Conservation (phyloP, 1,284 basidiomycete genomes). For the Inonotus hispidus region DNA sequence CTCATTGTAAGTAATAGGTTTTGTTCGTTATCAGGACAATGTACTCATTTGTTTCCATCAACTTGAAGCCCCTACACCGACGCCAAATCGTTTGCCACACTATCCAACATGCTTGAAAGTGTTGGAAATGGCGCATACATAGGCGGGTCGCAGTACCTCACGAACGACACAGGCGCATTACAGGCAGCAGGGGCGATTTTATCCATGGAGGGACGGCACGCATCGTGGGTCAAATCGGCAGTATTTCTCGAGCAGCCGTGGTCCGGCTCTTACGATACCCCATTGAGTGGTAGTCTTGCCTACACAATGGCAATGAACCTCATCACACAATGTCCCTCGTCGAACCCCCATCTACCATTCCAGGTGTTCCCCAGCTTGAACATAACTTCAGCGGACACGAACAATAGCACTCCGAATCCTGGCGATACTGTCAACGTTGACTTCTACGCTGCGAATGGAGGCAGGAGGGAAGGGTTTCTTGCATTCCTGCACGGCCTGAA, state of each 20-base stretch:
- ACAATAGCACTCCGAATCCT: neutral
- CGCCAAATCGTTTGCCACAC: constrained; percentile 32
- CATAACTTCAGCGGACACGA: constrained; percentile 21
- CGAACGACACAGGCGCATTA: constrained; percentile 24
- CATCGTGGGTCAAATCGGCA: constrained; percentile 46
- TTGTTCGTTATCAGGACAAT: neutral
- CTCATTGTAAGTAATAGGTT: constrained; percentile 22
- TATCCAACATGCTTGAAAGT: constrained; percentile 38
- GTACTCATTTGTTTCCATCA: constrained; percentile 26
- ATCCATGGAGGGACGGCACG: constrained; percentile 41
- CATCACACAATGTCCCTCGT: constrained; percentile 33
- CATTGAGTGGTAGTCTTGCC: constrained; percentile 30
- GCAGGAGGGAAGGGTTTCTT: constrained; percentile 27
- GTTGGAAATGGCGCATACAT: constrained; percentile 39
- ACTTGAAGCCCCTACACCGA: constrained; percentile 26
- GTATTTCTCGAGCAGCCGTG: constrained; percentile 44
- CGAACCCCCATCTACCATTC: constrained; percentile 34
- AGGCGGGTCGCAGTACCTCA: constrained; percentile 31
- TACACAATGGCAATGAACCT: constrained; percentile 27
- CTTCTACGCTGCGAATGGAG: constrained; percentile 26
- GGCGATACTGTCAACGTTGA: constrained; percentile 27
- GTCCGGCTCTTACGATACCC: constrained; percentile 46
- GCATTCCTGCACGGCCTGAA: constrained; percentile 36
- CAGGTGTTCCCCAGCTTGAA: constrained; percentile 34
- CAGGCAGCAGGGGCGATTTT: constrained; percentile 40